Evolutionary conservation across 23 red algal species (phyloP).

Genomic region (Pyropia haitanensis): DNA sequence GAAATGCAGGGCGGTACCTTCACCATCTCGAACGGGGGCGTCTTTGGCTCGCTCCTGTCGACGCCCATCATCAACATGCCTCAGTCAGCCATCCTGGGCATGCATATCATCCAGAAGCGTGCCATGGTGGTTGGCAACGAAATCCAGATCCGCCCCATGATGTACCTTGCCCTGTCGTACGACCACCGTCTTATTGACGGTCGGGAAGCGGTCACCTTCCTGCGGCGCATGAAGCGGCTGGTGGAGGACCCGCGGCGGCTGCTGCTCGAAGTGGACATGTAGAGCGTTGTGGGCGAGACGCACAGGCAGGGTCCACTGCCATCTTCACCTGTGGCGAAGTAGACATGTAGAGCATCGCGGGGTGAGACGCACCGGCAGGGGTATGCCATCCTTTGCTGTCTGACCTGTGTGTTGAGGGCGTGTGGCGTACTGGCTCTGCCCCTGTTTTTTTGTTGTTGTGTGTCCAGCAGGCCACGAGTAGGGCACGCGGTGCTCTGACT

Average conservation of each 20-base stretch:
- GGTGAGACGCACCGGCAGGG: too few relatives aligned
- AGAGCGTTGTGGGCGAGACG: neutral
- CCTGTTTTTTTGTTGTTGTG: too few relatives aligned
- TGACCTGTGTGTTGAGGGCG: too few relatives aligned
- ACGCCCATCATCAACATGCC: slow-evolving; percentile 99
- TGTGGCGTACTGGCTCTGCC: too few relatives aligned
- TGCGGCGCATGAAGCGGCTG: slow-evolving; percentile 85
- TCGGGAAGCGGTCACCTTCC: slow-evolving; percentile 96
- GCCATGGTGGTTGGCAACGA: slow-evolving; percentile 87
- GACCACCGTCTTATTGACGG: slow-evolving; percentile 99
- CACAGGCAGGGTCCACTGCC: too few relatives aligned
- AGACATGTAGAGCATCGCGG: slow-evolving; percentile 24
- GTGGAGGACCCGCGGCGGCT: slow-evolving; percentile 96
- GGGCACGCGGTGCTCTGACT: too few relatives aligned
- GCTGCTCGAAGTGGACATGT: slow-evolving; percentile 75
- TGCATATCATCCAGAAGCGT: slow-evolving; percentile 97
- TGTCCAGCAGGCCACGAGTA: too few relatives aligned
- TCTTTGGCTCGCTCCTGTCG: slow-evolving; percentile 83
- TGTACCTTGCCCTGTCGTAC: slow-evolving; percentile 97
- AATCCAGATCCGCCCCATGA: slow-evolving; percentile 97
- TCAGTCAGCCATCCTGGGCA: slow-evolving; percentile 96
- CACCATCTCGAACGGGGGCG: slow-evolving; percentile 97
- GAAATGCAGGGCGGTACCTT: slow-evolving; percentile 99
- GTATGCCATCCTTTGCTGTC: too few relatives aligned
- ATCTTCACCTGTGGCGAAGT: too few relatives aligned